Base-by-base conservation (phyloP, 2,329 filamentous ascomycete species). In the Cordyceps javanica region DNA sequence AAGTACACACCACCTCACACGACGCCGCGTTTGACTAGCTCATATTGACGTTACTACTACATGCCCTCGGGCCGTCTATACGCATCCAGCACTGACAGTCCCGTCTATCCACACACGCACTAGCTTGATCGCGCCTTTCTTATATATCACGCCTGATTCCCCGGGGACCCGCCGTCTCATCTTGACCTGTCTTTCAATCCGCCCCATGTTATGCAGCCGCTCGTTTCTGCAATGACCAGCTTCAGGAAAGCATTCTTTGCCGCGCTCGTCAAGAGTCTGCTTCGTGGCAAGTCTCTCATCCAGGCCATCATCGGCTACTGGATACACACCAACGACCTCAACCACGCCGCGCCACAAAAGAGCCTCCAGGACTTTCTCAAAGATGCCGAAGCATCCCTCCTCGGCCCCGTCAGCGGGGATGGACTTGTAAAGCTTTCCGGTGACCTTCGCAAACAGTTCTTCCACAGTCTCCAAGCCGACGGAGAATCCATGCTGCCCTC, bases 401-500 rank as follows among this genome's bases (percentile, higher is more conserved):
- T 82, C 50, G 73, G 71, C 0, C 78, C 80, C 9, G 69, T 80
- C 55, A 72, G 74, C 51, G 75, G 70, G 51, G 70, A 77, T 61
- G 73, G 72, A 62, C 71, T 84, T 25, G 66, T 71, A 50, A 63
- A 68, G 28, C 74, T 86, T 58, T 78, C 81, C 3, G 65, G 68
- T 51, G 73, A 72, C 32, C 69, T 87, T 58, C 82, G 80, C 69
- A 68, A 70, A 36, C 81, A 87, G 67, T 83, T 84, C 64, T 67
- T 77, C 44, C 74, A 81, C 45, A 76, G 77, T 38, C 69, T 86
- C 57, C 69, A 77, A 61, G 74, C 72, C 32, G 78, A 83, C 65
- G 70, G 76, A 60, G 75, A 79, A 60, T 85, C 79, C 67, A 87
- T 87, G 84, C 75, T 87, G 21, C 84, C 84, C 2, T 86, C 83